Base-by-base conservation (phyloP, 1,284 basidiomycete genomes). In the Rhodofomes roseus region DNA sequence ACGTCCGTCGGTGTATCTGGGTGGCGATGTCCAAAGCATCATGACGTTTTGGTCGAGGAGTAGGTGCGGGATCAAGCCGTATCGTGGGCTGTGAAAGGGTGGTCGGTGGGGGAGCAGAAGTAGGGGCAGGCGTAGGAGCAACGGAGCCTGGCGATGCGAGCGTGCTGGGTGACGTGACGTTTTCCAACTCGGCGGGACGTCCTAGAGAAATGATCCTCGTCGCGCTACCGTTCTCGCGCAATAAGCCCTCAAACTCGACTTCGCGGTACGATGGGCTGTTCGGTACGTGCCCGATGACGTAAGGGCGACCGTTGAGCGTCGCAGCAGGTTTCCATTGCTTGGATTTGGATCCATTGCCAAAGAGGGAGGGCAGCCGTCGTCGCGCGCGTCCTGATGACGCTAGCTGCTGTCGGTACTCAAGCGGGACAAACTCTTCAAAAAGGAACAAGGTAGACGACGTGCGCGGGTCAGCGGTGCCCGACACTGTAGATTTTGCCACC, bases 401-500 rank as follows among this genome's bases (percentile, higher is more conserved):
- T 0, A 96, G 81, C 60, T 90, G 87, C 59, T 90, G 83, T 36
- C 92, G 83, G 67, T 95, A 95, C 67, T 95, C 92, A 53, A 86
- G 74, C 0, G 93, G 93, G 4, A 96, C 90, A 60, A 92, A 91
- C 69, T 95, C 93, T 73, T 96, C 93, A 66, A 92, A 94, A 6
- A 96, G 77, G 56, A 95, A 82, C 48, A 91, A 80, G 0, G 85
- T 81, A 0, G 81, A 75, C 12, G 80, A 73, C 0, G 78, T 82
- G 18, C 86, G 79, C 0, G 84, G 86, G 65, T 88, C 86, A 2
- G 67, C 63, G 0, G 72, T 71, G 1, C 72, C 73, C 14, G 73
- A 70, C 9, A 63, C 61, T 2, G 71, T 69, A 0, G 66, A 62
- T 60, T 70, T 72, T 27, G 67, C 41, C n/a, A 82, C 54, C 1